Evolutionary conservation across 75 land plant species (phyloP).

Genomic region (Pinus albicaulis): DNA sequence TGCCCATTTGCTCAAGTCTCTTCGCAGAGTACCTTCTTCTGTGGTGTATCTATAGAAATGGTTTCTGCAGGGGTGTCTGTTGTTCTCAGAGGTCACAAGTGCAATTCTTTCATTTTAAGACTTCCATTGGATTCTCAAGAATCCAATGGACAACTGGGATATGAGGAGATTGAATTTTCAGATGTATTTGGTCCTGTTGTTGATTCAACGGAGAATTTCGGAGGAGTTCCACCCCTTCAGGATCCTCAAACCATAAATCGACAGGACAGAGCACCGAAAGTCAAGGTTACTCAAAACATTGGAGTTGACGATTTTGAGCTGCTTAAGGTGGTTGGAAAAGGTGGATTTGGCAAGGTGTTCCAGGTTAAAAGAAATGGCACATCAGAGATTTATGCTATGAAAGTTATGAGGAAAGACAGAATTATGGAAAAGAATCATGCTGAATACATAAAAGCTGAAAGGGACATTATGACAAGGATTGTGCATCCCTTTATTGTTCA

Average conservation of each 20-base stretch:
- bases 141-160: slow-evolving; percentile 10
- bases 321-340: slow-evolving; percentile 18
- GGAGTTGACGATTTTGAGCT: slow-evolving; percentile 87
- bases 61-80: no score
- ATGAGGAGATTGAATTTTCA: slow-evolving; percentile 65
- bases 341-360: no score
- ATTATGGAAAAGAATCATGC: slow-evolving; percentile 86
- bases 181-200: slow-evolving; percentile 66
- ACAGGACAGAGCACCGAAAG: slow-evolving; percentile 22
- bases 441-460: slow-evolving; percentile 79
- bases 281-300: slow-evolving; percentile 5
- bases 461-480: slow-evolving; percentile 27
- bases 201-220: slow-evolving; percentile 14
- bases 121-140: neutral
- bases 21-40: no score
- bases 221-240: slow-evolving; percentile 5
- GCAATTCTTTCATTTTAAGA: neutral
- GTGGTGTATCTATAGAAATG: no score
- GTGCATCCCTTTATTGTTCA: slow-evolving; percentile 61
- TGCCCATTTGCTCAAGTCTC: no score
- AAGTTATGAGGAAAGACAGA: slow-evolving; percentile 89
- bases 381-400: slow-evolving; percentile 86
- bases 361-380: no score
- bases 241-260: slow-evolving; percentile 56
- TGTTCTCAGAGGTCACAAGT: no score